Base-by-base conservation (phyloP, 2,329 filamentous ascomycete species). In the Sclerotinia borealis region DNA sequence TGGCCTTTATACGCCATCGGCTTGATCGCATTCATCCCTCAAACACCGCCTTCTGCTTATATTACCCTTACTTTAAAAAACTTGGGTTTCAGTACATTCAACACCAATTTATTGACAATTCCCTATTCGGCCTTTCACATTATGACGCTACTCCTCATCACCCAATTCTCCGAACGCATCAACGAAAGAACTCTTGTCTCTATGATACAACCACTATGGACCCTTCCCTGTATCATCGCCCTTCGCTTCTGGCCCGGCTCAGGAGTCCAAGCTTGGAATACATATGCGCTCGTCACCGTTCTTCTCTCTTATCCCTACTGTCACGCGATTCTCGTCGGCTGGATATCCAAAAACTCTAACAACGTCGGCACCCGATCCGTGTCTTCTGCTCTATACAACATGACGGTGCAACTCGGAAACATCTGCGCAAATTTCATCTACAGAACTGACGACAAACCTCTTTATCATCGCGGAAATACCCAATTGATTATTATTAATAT, bases 311-410 rank as follows among this genome's bases (percentile, higher is more conserved):
- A 72, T 31, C 70, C 70, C 2, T 72, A 73, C 63, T 72, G 70
- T 47, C 72, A 73, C 39, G 72, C 71, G 31, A 73, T 72, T 49
- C 66, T 69, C 31, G 69, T 71, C 3, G 78, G 72, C 22, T 82
- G 80, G 79, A 78, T 77, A 65, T 79, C 77, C 3, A 78, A 83
- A 62, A 89, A 89, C 70, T 81, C 84, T 3, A 86, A 87, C 65
- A 80, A 81, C 2, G 85, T 89, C 13, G 79, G 86, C 10, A 84
- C 83, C 2, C 77, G 86, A 7, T 84, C 85, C 1, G 84, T 90
- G 1, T 83, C 84, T 0, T 81, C 84, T 1, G 85, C 84, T 0
- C 73, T 85, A 13, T 89, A 89, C 74, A 89, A 88, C 69, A 70
- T 72, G 67, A 29, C 60, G 3, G 68, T 71, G 2, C 69, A 72